Percentiles rank a stretch among this genome's conserved stretches.
Conservation (phyloP, 1,284 basidiomycete genomes). For the Austroboletus novae-zelandiae region DNA sequence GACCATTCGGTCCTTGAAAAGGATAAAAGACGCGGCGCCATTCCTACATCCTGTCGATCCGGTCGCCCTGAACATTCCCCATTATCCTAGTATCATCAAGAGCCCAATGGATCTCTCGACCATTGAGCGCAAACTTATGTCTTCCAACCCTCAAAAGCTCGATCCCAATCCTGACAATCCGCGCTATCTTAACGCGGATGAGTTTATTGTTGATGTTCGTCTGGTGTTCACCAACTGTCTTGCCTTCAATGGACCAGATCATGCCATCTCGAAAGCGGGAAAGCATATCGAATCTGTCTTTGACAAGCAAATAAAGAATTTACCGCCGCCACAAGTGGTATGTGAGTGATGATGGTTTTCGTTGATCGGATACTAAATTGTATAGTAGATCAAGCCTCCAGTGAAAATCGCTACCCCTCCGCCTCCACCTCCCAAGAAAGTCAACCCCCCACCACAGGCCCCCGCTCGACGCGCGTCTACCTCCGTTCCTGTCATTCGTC, state of each 20-base stretch:
- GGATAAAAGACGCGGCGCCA: slow-evolving; percentile 78
- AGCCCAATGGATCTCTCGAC: slow-evolving; percentile 96
- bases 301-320: slow-evolving; percentile 84
- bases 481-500: slow-evolving; percentile 76
- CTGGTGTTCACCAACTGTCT: slow-evolving; percentile 88
- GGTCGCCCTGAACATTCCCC: slow-evolving; percentile 87
- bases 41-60: slow-evolving; percentile 91
- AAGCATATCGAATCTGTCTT: slow-evolving; percentile 82
- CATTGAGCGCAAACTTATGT: slow-evolving; percentile 82
- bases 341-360: slow-evolving; percentile 31
- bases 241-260: slow-evolving; percentile 92
- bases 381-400: slow-evolving; percentile 47
- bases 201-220: slow-evolving; percentile 81
- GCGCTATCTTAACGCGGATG: slow-evolving; percentile 70
- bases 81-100: slow-evolving; percentile 86
- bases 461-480: slow-evolving; percentile 66
- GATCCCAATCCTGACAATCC: slow-evolving; percentile 68
- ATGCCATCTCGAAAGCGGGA: slow-evolving; percentile 77
- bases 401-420: slow-evolving; percentile 52
- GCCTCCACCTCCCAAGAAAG: slow-evolving; percentile 46
- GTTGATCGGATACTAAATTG: slow-evolving; percentile 16
- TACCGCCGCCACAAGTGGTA: slow-evolving; percentile 78
- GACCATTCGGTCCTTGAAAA: slow-evolving; percentile 83
- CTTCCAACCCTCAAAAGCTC: slow-evolving; percentile 76
- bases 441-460: slow-evolving; percentile 15